Evolutionary conservation across 305 asterid species (phyloP), one percentile per base, ranked within the genome.

Genomic region (Fraxinus albicans): DNA sequence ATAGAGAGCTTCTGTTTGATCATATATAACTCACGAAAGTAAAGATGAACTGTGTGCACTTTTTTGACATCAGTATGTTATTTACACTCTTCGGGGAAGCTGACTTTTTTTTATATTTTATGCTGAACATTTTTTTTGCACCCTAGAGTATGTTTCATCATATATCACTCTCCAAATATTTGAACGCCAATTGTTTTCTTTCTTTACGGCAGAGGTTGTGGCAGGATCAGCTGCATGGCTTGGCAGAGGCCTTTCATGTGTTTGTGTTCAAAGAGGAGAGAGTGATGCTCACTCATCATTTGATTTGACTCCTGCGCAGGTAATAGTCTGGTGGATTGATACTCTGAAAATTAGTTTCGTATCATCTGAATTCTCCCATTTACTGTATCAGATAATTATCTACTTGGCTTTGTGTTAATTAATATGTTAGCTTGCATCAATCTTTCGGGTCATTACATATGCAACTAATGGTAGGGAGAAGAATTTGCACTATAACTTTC

Each of bases 181-280:
- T 33, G 7, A 72, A 29, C 8, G 65, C 65, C 9, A 77, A 76
- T 88, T 47, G 31, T 84, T 80, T 84, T 86, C 69, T 86, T 90
- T 77, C 85, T 82, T 86, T 87, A 86, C 90, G 87, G 94, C 85
- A 81, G 98, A 91, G 95, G 95, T 90, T 86, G 96, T 92, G 76
- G 97, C 98, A 82, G 99, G 99, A 88, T 95, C 98, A 81, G 98
- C 98, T 79, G 98, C 99, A 42, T 97, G 99, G 99, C 92, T 97
- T 83, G 98, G 99, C 85, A 93, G 90, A 88, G 98, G 99, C 83
- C 94, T 97, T 83, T 97, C 99, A 12, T 97, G 99, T 83, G 99
- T 97, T 81, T 95, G 99, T 88, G 98, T 85, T 90, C 98, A 97
- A 84, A 88, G 97, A 87, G 90, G 95, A 83, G 98, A 97, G 85